These are phyloP conservation scores for Crucihimalaya himalaica DNA, from an alignment of 345 rosid species.

Conservation along the genomic window DNA sequence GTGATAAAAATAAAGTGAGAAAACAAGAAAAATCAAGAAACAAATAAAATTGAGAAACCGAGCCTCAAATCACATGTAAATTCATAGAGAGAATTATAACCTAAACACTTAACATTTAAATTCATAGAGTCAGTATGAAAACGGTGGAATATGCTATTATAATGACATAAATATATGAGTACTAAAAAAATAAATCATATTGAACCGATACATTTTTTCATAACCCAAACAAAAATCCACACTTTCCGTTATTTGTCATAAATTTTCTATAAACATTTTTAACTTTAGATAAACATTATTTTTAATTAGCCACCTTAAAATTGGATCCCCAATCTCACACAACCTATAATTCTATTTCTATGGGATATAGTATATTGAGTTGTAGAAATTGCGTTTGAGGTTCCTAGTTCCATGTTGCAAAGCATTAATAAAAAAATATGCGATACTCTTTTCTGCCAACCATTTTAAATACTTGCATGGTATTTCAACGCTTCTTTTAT, in stretches of 20 bases:
- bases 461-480: background rate
- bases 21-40: background rate
- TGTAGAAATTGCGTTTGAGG: background rate
- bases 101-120: too few relatives aligned
- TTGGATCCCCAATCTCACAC: background rate
- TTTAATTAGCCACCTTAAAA: background rate
- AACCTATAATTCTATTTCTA: background rate
- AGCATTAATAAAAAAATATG: background rate
- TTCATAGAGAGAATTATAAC: too few relatives aligned
- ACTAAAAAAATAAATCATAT: too few relatives aligned
- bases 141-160: background rate
- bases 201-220: background rate
- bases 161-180: background rate
- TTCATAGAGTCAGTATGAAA: too few relatives aligned
- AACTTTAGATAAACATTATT: background rate
- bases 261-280: too few relatives aligned
- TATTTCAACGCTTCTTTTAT: background rate
- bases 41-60: background rate
- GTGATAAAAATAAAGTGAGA: too few relatives aligned
- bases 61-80: too few relatives aligned
- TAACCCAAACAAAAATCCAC: background rate
- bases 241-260: background rate
- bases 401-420: conserved; percentile 16
- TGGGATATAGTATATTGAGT: background rate
- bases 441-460: conserved; percentile 6